Evolutionary conservation across 1,284 basidiomycete species (phyloP).

Genomic region (Ceratobasidium sp.): DNA sequence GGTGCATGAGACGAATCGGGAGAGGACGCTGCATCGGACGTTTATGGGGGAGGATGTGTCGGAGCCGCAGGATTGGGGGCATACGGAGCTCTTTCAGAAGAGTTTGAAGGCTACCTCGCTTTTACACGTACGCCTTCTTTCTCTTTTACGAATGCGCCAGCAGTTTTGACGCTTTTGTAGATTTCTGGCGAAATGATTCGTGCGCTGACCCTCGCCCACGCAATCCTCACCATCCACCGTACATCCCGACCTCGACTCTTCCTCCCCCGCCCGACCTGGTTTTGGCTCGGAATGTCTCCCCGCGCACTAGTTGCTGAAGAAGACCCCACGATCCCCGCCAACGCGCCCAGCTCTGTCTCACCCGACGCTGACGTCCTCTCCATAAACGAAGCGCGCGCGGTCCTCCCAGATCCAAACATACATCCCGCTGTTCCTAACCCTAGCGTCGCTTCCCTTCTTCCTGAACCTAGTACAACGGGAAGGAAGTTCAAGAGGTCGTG

Average conservation of each 20-base stretch:
- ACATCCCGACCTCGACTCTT: conserved; percentile 55
- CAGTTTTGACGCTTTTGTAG: neutral
- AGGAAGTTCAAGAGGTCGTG: neutral
- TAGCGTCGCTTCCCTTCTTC: too few species aligned
- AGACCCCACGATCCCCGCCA: neutral
- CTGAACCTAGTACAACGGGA: too few species aligned
- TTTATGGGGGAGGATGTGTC: neutral
- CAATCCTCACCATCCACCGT: conserved; percentile 55
- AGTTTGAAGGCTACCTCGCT: conserved; percentile 26
- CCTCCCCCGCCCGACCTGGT: conserved; percentile 59
- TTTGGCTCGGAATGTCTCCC: conserved; percentile 63
- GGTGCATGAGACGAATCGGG: conserved; percentile 16
- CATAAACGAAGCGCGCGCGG: conserved; percentile 1
- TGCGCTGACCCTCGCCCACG: conserved; percentile 49
- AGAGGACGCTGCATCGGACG: too few species aligned
- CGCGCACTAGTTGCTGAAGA: conserved; percentile 45
- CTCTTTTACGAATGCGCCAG: neutral
- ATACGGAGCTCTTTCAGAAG: conserved; percentile 31
- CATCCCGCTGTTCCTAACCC: too few species aligned
- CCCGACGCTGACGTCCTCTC: conserved; percentile 22
- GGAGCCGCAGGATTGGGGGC: neutral
- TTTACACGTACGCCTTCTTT: conserved; percentile 21
- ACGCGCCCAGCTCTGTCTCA: neutral
- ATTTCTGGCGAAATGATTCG: conserved; percentile 29
- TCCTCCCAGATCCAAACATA: neutral